phyloP scores from a whole-genome alignment of 805 yeast genomes.

The Grigorovia humatica region DNA sequence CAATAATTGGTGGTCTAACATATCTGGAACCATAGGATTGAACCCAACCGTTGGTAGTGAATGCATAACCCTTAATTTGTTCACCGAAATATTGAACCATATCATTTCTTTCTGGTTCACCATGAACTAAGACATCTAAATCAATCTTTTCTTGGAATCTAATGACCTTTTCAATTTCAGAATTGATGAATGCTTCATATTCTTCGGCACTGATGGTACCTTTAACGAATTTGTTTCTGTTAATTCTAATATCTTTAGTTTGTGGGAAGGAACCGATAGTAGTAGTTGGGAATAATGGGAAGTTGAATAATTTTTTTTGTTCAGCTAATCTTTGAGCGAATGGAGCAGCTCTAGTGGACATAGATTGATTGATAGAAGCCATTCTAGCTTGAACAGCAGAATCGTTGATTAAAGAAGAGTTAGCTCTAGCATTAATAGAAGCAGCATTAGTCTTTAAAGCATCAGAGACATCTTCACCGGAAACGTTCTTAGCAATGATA shows the following conservation, averaged over 20 bases:
- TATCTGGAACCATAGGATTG: slow-evolving; percentile 99
- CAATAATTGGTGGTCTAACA: slow-evolving; percentile 98
- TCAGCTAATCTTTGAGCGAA: slow-evolving; percentile 80
- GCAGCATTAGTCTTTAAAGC: slow-evolving; percentile 78
- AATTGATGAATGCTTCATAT: slow-evolving; percentile 91
- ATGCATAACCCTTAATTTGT: slow-evolving; percentile 95
- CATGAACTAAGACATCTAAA: slow-evolving; percentile 96
- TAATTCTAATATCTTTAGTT: slow-evolving; percentile 96
- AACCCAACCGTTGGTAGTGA: slow-evolving; percentile 99
- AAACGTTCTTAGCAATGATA: slow-evolving; percentile 73
- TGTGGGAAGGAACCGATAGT: slow-evolving; percentile 99
- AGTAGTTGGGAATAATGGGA: slow-evolving; percentile 99
- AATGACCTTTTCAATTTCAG: slow-evolving; percentile 91
- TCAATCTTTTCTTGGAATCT: slow-evolving; percentile 99
- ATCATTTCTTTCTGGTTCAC: slow-evolving; percentile 99
- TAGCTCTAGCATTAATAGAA: slow-evolving; percentile 74
- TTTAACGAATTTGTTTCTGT: slow-evolving; percentile 97
- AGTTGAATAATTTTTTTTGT: slow-evolving; percentile 79
- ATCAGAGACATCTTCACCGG: slow-evolving; percentile 70
- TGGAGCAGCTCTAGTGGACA: slow-evolving; percentile 75
- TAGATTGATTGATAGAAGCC: slow-evolving; percentile 60
- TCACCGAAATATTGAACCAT: slow-evolving; percentile 99
- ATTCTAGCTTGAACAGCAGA: slow-evolving; percentile 83
- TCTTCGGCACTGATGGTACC: slow-evolving; percentile 92
- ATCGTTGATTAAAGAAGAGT: slow-evolving; percentile 85